Evolutionary conservation across 202 grass and related monocot species (phyloP).

Genomic region (Panicum hallii): DNA sequence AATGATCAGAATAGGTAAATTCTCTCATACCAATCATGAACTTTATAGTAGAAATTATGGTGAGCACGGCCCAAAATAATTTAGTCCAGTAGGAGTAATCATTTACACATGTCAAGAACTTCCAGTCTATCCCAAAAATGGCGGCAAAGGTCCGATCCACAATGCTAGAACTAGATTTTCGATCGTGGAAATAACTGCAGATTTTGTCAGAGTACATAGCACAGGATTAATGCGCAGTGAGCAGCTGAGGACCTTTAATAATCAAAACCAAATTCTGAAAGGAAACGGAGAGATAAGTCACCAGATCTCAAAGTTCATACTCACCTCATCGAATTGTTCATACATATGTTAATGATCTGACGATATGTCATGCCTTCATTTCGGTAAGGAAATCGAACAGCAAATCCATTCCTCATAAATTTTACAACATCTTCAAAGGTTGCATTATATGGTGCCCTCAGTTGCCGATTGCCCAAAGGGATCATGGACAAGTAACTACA

Average conservation of each 20-base stretch:
- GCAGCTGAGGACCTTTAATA: background rate
- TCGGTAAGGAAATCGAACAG: background rate
- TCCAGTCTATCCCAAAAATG: background rate
- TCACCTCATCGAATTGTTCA: background rate
- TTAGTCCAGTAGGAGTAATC: background rate
- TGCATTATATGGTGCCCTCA: background rate
- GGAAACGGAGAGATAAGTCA: background rate
- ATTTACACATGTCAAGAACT: slow-evolving; percentile 22
- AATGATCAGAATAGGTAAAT: background rate
- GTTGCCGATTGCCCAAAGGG: background rate
- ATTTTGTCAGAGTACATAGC: background rate
- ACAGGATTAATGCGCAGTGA: no score
- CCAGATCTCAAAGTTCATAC: background rate
- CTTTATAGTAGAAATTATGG: background rate
- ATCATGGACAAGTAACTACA: slow-evolving; percentile 31
- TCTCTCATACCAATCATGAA: background rate
- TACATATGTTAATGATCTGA: background rate
- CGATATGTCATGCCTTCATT: no score
- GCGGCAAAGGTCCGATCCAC: background rate
- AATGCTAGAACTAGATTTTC: background rate
- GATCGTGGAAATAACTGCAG: background rate
- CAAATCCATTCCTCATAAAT: slow-evolving; percentile 34
- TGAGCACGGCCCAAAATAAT: background rate
- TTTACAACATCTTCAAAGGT: slow-evolving; percentile 17
- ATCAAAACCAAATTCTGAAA: background rate